Percentiles rank a stretch among this genome's conserved stretches.
phyloP scores from a whole-genome alignment of 176 grass and related monocot genomes.

The Pontederia crassipes region DNA sequence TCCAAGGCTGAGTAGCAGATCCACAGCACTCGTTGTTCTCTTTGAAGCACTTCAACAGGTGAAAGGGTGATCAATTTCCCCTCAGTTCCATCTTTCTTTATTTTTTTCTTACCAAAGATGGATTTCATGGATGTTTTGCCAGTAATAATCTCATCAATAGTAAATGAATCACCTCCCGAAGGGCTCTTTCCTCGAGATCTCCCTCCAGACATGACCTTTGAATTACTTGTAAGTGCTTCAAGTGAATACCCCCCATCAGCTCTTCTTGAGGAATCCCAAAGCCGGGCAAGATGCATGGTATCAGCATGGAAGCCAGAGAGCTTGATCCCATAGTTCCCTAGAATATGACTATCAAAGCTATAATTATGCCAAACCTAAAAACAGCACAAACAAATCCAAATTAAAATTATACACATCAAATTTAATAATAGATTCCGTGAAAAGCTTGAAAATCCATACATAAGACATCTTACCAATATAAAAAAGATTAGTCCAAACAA shows the following conservation, averaged over 20 bases:
- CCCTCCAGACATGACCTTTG: conserved; percentile 51
- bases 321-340: conserved; percentile 87
- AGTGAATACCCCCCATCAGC: conserved; percentile 87
- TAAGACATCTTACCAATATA: too few relatives aligned
- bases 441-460: too few relatives aligned
- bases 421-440: too few relatives aligned
- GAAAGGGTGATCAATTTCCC: conserved; percentile 51
- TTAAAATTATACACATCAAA: too few relatives aligned
- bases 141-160: conserved; percentile 37
- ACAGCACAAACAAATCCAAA: conserved; percentile 13
- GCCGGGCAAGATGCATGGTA: conserved; percentile 96
- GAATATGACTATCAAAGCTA: conserved; percentile 93
- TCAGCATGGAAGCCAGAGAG: conserved; percentile 91
- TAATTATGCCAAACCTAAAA: conserved; percentile 99
- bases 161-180: neutral
- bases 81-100: conserved; percentile 76
- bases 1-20: conserved; percentile 90
- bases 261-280: conserved; percentile 85
- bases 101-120: conserved; percentile 91
- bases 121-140: conserved; percentile 93
- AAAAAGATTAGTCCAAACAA: too few relatives aligned
- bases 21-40: conserved; percentile 61
- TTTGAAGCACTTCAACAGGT: conserved; percentile 66
- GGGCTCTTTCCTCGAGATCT: neutral
- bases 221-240: conserved; percentile 81